Conservation (phyloP, 1,284 basidiomycete genomes). For the Cutaneotrichosporon sp. region DNA sequence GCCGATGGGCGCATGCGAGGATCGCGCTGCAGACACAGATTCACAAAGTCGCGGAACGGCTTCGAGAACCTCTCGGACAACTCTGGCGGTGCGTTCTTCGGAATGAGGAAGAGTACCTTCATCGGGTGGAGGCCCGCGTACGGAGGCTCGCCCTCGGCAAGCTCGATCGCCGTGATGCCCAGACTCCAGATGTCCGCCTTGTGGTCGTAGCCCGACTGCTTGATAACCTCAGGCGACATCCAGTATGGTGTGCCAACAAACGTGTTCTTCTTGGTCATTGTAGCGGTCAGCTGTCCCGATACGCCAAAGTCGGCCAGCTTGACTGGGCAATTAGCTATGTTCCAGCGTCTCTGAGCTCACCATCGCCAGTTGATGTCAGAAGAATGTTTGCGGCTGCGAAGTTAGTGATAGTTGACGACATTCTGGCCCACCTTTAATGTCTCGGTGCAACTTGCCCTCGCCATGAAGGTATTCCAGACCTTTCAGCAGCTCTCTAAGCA, state of each 20-base stretch:
- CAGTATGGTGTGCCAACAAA: constrained; percentile 96
- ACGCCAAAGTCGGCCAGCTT: constrained; percentile 99
- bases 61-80: constrained; percentile 82
- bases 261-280: constrained; percentile 97
- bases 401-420: background rate
- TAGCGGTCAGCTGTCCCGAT: constrained; percentile 94
- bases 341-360: background rate
- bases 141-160: constrained; percentile 95
- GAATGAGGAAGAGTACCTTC: constrained; percentile 98
- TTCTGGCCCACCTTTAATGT: constrained; percentile 78
- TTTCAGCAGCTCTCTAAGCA: constrained; percentile 82
- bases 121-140: constrained; percentile 98
- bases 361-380: constrained; percentile 83
- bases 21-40: constrained; percentile 87
- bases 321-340: constrained; percentile 45
- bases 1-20: constrained; percentile 88
- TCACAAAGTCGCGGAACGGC: constrained; percentile 89
- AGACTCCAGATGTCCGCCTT: constrained; percentile 98
- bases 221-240: constrained; percentile 99
- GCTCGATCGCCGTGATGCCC: constrained; percentile 91
- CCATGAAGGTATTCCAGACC: constrained; percentile 90
- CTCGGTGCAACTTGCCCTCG: constrained; percentile 94
- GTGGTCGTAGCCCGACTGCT: constrained; percentile 97
- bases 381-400: constrained; percentile 83
- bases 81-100: constrained; percentile 90